phyloP scores from a whole-genome alignment of 2,329 filamentous ascomycete species.

The Epichloe elymi region DNA sequence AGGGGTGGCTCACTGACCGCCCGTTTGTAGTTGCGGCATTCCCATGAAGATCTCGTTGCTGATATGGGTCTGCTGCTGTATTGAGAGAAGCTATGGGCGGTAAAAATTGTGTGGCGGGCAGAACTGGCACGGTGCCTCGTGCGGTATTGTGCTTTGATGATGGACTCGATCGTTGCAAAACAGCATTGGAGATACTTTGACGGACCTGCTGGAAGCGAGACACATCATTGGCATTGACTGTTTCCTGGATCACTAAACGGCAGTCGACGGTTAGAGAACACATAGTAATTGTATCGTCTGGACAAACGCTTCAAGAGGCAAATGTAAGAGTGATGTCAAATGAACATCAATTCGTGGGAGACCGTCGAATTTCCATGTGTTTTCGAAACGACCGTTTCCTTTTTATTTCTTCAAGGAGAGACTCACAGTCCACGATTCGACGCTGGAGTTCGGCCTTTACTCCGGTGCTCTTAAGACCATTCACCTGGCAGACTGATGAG shows the following conservation, averaged over 20 bases:
- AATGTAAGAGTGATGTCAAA: background rate
- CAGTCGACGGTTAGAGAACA: slow-evolving; percentile 3
- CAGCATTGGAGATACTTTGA: slow-evolving; percentile 26
- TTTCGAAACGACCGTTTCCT: background rate
- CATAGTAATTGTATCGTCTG: background rate
- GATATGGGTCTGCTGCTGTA: slow-evolving; percentile 4
- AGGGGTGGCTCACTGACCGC: slow-evolving; percentile 9
- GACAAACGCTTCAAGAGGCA: background rate
- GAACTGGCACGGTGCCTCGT: background rate
- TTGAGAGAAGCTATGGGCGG: slow-evolving; percentile 11
- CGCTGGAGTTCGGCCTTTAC: slow-evolving; percentile 73
- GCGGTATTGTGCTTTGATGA: slow-evolving; percentile 9
- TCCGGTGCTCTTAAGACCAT: slow-evolving; percentile 65
- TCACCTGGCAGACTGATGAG: slow-evolving; percentile 60
- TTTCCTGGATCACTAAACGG: slow-evolving; percentile 28
- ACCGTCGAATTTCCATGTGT: background rate
- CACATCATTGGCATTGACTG: slow-evolving; percentile 22
- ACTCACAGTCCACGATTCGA: slow-evolving; percentile 67
- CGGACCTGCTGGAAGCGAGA: slow-evolving; percentile 30
- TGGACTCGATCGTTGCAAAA: slow-evolving; percentile 16
- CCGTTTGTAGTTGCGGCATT: slow-evolving; percentile 9
- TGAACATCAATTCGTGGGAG: background rate
- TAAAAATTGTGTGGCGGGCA: slow-evolving; percentile 5
- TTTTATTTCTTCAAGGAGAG: background rate
- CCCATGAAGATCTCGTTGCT: slow-evolving; percentile 8